Evolutionary conservation across 2,329 filamentous ascomycete genomes (phyloP).

Genomic region (Pseudogymnoascus sp.): DNA sequence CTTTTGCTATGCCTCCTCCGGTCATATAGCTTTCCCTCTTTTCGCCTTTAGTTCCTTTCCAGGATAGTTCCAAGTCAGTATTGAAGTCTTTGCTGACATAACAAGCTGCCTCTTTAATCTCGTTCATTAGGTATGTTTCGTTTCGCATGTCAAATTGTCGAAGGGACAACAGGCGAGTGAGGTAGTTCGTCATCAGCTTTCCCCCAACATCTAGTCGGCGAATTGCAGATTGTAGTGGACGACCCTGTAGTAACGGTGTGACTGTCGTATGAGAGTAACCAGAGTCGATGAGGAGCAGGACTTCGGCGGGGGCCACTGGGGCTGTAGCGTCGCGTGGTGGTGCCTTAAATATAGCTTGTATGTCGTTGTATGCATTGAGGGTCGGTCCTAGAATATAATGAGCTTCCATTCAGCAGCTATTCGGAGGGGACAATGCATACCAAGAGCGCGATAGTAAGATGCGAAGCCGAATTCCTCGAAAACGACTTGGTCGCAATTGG

Average conservation of each 20-base stretch:
- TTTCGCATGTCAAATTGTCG: slow-evolving; percentile 94
- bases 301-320: slow-evolving; percentile 57
- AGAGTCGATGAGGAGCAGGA: slow-evolving; percentile 80
- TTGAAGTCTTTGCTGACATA: slow-evolving; percentile 75
- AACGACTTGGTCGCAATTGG: slow-evolving; percentile 89
- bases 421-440: slow-evolving; percentile 33
- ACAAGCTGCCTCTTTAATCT: slow-evolving; percentile 87
- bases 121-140: slow-evolving; percentile 86
- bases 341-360: slow-evolving; percentile 60
- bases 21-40: slow-evolving; percentile 41
- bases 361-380: slow-evolving; percentile 76
- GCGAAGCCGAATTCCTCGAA: slow-evolving; percentile 96
- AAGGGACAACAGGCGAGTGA: slow-evolving; percentile 81
- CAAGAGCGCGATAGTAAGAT: slow-evolving; percentile 70
- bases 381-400: slow-evolving; percentile 47
- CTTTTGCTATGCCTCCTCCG: slow-evolving; percentile 60
- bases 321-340: slow-evolving; percentile 39
- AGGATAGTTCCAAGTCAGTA: slow-evolving; percentile 69
- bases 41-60: slow-evolving; percentile 66
- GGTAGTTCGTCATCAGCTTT: slow-evolving; percentile 85
- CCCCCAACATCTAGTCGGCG: slow-evolving; percentile 85
- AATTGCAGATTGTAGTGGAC: slow-evolving; percentile 70
- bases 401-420: slow-evolving; percentile 9
- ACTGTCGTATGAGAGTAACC: slow-evolving; percentile 91
- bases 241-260: slow-evolving; percentile 75